Conservation (phyloP, 441 rosid genomes). For the Erysimum cheiri region DNA sequence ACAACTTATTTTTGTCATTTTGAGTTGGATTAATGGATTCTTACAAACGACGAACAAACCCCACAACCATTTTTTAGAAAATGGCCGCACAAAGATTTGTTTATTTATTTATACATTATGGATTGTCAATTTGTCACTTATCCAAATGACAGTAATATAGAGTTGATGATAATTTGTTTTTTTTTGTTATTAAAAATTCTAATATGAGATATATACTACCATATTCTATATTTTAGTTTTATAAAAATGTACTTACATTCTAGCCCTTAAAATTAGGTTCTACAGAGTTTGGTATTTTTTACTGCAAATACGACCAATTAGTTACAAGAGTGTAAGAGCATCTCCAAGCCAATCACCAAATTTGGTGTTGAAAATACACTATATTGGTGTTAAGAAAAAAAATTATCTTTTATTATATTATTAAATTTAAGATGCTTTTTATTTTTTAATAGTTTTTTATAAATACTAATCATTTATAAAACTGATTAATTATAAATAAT, state of each 20-base stretch:
- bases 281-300: background rate
- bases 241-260: background rate
- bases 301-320: constrained; percentile 18
- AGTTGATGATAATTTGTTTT: background rate
- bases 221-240: background rate
- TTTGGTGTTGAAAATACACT: too few relatives aligned
- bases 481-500: too few relatives aligned
- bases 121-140: background rate
- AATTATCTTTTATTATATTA: too few relatives aligned
- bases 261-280: background rate
- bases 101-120: too few relatives aligned
- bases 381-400: too few relatives aligned
- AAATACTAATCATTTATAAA: too few relatives aligned
- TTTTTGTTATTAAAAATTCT: too few relatives aligned
- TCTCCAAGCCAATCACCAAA: too few relatives aligned
- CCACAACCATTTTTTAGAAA: background rate
- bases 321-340: constrained; percentile 20
- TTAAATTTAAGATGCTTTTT: too few relatives aligned
- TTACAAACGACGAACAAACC: background rate
- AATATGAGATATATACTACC: too few relatives aligned
- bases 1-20: background rate
- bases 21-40: background rate
- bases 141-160: too few relatives aligned
- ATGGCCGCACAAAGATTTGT: background rate
- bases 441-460: too few relatives aligned